Conservation (phyloP, 2,329 filamentous ascomycete genomes). For the Diplodia intermedia region DNA sequence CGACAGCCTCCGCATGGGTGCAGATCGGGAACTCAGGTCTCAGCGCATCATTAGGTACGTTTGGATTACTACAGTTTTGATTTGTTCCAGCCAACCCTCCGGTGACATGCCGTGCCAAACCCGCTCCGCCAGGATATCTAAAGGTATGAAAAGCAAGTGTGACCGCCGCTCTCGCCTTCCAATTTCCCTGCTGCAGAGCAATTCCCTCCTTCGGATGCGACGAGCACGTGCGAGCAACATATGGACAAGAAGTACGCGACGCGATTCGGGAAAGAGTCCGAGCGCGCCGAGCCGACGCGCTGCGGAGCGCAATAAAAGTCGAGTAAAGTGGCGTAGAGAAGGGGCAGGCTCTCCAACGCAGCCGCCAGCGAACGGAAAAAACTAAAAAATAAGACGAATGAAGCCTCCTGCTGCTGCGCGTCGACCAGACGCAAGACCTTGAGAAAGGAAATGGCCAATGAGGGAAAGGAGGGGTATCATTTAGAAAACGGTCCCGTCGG, state of each 20-base stretch:
- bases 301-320: slow-evolving; percentile 20
- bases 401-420: slow-evolving; percentile 29
- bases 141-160: slow-evolving; percentile 21
- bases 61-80: slow-evolving; percentile 23
- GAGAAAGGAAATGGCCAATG: slow-evolving; percentile 28
- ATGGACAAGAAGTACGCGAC: slow-evolving; percentile 27
- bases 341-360: slow-evolving; percentile 12
- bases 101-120: slow-evolving; percentile 24
- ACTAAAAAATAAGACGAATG: slow-evolving; percentile 1
- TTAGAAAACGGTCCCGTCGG: slow-evolving; percentile 95
- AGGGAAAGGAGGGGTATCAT: slow-evolving; percentile 46
- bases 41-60: slow-evolving; percentile 28
- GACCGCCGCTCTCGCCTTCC: slow-evolving; percentile 15
- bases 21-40: slow-evolving; percentile 1
- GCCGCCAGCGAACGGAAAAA: slow-evolving; percentile 15
- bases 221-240: slow-evolving; percentile 25
- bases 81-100: slow-evolving; percentile 24
- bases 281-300: slow-evolving; percentile 24
- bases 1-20: slow-evolving; percentile 11
- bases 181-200: slow-evolving; percentile 28
- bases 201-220: slow-evolving; percentile 22
- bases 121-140: slow-evolving; percentile 31
- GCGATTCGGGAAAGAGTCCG: slow-evolving; percentile 20
- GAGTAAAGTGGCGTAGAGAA: slow-evolving; percentile 15
- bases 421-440: slow-evolving; percentile 16